Base-by-base conservation (phyloP, 768 basidiomycete species). In the Macrolepiota albuminosa region DNA sequence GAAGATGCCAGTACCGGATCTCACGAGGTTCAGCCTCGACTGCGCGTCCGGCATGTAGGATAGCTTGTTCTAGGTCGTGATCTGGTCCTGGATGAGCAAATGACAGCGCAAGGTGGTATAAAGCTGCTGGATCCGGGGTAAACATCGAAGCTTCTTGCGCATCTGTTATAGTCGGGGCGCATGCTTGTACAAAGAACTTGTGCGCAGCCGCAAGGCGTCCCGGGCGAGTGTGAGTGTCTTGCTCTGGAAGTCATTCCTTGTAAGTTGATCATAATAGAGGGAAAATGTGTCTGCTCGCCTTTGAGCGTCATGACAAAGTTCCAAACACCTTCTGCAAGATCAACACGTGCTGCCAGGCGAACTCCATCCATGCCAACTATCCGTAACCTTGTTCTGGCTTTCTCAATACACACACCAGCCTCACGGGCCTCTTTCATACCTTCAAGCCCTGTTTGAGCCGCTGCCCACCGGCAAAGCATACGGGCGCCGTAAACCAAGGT, bases 1-100 rank as follows among this genome's bases (percentile, higher is more conserved):
- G 79, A 16, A 98, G 81, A 72, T 98, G 96, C 95, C 95, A 98
- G 56, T 90, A 88, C 45, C 91, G 81, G 29, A 91, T 74, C 58
- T 82, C 81, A 43, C 67, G 69, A 0, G 87, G 76, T 34, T 88
- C 84, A 6, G 79, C 77, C 69, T 95, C 89, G 3, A 96, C 84
- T 1, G 94, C 90, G 4, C 76, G 67, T 6, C 87, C 85, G 0
- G 91, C 89, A 54, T 84, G 76, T 14, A 79, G 72, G 7, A 89
- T 81, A 0, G 95, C 92, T 33, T 78, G 74, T n/a, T 83, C 77
- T 37, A 95, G 73, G 62, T 91, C 81, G 29, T 87, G 85, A 4
- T 76, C 73, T 1, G 82, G 81, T 14, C 88, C 86, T 1, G 86
- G 81, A 34, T 85, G 85, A 6, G 85, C 77, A 52, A 84, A 81